Conservation (phyloP, 805 yeast genomes). For the Lachancea thermotolerans region DNA sequence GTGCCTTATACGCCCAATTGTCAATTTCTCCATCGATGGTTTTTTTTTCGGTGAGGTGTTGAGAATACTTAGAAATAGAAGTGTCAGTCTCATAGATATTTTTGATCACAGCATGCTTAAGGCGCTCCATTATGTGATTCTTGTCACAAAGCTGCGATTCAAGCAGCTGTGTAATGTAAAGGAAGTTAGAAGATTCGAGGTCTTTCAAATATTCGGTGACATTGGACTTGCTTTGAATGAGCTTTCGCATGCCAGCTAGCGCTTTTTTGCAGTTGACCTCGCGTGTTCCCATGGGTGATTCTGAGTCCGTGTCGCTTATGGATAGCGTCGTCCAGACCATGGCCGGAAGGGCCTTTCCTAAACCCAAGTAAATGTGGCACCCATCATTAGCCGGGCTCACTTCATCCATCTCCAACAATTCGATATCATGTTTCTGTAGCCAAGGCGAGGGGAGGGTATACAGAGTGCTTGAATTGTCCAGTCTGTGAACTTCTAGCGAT, state of each 20-base stretch:
- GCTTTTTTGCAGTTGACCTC: conserved; percentile 24
- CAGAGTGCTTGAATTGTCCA: conserved; percentile 5
- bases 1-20: conserved; percentile 28
- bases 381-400: conserved; percentile 14
- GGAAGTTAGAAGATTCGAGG: conserved; percentile 21
- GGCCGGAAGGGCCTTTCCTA: not conserved
- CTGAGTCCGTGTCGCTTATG: conserved; percentile 8
- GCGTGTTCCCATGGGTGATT: conserved; percentile 5
- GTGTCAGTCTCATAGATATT: conserved; percentile 12
- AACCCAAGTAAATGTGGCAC: conserved; percentile 27
- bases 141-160: conserved; percentile 13
- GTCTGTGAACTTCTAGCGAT: conserved; percentile 13
- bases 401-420: conserved; percentile 15
- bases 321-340: conserved; percentile 5
- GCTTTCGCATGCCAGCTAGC: conserved; percentile 16
- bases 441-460: conserved; percentile 29
- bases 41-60: conserved; percentile 11
- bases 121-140: conserved; percentile 12
- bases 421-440: conserved; percentile 16
- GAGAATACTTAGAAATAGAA: conserved; percentile 16
- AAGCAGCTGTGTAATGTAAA: conserved; percentile 11
- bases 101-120: conserved; percentile 10
- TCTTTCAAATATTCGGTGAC: conserved; percentile 23
- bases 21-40: conserved; percentile 18
- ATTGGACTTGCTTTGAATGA: conserved; percentile 26